A percentile compares a stretch with the other conserved stretches of the same genome.
These are phyloP conservation scores for Mortierella alpina DNA, from an alignment of 192 early-diverging fungal species.

Conservation along the genomic window DNA sequence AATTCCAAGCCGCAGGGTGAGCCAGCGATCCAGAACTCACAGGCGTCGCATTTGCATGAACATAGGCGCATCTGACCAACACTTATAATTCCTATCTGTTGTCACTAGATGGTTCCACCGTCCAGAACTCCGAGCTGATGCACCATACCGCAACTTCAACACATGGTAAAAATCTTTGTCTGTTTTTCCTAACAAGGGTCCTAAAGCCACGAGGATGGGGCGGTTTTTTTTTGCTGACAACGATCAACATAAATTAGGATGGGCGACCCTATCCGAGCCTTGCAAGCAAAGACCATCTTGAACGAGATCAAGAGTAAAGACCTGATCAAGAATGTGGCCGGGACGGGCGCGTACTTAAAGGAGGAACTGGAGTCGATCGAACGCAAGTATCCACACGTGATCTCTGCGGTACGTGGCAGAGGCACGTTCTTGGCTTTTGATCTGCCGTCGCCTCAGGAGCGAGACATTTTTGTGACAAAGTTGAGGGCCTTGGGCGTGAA, in stretches of 20 bases:
- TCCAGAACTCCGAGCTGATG: conserved; percentile 64
- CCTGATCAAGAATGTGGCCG: conserved; percentile 61
- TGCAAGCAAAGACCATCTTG: conserved; percentile 71
- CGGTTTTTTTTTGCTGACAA: conserved; percentile 2
- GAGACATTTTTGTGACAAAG: conserved; percentile 64
- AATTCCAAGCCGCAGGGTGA: conserved; percentile 79
- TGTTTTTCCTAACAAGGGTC: not conserved
- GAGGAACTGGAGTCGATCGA: conserved; percentile 63
- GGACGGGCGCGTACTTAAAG: conserved; percentile 66
- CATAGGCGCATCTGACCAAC: too few species aligned
- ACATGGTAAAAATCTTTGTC: conserved; percentile 61
- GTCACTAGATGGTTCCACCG: conserved; percentile 66
- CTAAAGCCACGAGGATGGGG: not conserved
- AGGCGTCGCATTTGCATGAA: too few species aligned
- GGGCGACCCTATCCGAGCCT: conserved; percentile 75
- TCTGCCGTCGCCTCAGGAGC: conserved; percentile 57
- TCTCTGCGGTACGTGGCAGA: conserved; percentile 70
- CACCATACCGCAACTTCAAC: conserved; percentile 77
- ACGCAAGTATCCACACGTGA: conserved; percentile 54
- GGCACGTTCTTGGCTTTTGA: conserved; percentile 82
- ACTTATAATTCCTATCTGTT: not conserved
- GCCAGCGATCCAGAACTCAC: not conserved
- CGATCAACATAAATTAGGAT: conserved; percentile 46
- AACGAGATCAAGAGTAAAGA: conserved; percentile 66
- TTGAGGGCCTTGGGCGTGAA: conserved; percentile 74